Evolutionary conservation across 1,139 yeast genomes (phyloP), one percentile per base, ranked within the genome.

Genomic region (Magnusiomyces paraingens): DNA sequence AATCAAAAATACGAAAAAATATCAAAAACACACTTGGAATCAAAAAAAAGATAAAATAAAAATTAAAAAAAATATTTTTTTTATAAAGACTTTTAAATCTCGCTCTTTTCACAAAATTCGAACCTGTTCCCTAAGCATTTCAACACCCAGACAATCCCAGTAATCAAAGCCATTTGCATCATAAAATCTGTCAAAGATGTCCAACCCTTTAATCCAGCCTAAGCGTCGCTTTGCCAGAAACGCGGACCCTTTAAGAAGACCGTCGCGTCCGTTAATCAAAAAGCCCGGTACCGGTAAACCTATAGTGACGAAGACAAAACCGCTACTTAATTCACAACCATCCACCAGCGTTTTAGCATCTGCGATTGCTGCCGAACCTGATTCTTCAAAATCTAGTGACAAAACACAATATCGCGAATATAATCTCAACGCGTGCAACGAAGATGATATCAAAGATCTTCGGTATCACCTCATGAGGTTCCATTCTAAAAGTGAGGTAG

Each of bases 391-490:
- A 10, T 15, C 55, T 22, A 53, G 46, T 22, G 55, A 53, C 41
- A 57, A 55, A 11, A 52, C 57, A 22, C 59, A 62, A 41, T 76
- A 69, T 59, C 84, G 83, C 61, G 85, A 82, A 55, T 85, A 83
- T 61, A 83, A 85, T 1, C 75, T 93, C 62, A 81, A 83, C 61
- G 86, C 94, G 35, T 86, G 93, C 62, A 76, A 86, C 1, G 74
- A 77, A 53, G 84, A 84, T 42, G 96, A 89, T 57, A 71, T 88
- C 36, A 82, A 81, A 50, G 89, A 86, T 57, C 78, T 84, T 52
- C 77, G 95, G 57, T 86, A 84, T 59, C 97, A 93, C 67, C 78
- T 93, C 38, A 71, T 91, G 72, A 84, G 85, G 68, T 89, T 93
- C 65, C 95, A 86, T 64, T 77, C 87, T 41, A 82, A 83, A 59